Evolutionary conservation across 2,329 filamentous ascomycete genomes (phyloP).

Genomic region (Aspergillus fijiensis): DNA sequence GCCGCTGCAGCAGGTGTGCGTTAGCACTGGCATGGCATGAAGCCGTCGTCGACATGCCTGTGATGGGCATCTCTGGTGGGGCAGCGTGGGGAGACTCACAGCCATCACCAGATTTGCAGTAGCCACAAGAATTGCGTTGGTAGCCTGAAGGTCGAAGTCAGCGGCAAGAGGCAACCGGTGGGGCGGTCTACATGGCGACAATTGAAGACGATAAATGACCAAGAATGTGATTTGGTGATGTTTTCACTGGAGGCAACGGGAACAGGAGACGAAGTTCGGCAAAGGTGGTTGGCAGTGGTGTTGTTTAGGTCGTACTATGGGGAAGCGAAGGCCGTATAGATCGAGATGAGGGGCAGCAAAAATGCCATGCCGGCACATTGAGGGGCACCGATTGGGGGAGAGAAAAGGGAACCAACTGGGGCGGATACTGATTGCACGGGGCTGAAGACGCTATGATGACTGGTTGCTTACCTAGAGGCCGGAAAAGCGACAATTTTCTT

Average conservation of each 20-base stretch:
- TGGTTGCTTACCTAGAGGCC: constrained; percentile 46
- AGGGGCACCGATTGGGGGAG: constrained; percentile 14
- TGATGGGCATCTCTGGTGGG: constrained; percentile 3
- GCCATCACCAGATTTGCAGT: constrained; percentile 48
- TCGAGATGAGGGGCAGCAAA: constrained; percentile 11
- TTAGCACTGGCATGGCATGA: constrained; percentile 13
- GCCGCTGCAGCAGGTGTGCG: constrained; percentile 34
- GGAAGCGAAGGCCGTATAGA: background rate
- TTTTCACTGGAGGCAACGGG: background rate
- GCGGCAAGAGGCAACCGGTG: background rate
- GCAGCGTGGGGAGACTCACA: constrained; percentile 38
- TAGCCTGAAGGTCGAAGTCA: constrained; percentile 38
- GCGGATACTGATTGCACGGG: constrained; percentile 38
- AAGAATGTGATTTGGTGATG: no score
- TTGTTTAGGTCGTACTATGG: background rate
- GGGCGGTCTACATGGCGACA: constrained; percentile 1
- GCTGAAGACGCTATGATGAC: constrained; percentile 28
- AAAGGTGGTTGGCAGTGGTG: constrained; percentile 4
- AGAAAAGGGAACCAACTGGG: constrained; percentile 15
- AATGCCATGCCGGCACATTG: background rate
- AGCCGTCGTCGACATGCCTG: constrained; percentile 2
- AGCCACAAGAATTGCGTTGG: constrained; percentile 49
- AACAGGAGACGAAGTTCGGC: background rate
- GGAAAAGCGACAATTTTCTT: constrained; percentile 45
- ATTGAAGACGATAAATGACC: background rate